These are phyloP conservation scores for Candida vartiovaarae DNA, from an alignment of 805 yeast species.

Conservation along the genomic window DNA sequence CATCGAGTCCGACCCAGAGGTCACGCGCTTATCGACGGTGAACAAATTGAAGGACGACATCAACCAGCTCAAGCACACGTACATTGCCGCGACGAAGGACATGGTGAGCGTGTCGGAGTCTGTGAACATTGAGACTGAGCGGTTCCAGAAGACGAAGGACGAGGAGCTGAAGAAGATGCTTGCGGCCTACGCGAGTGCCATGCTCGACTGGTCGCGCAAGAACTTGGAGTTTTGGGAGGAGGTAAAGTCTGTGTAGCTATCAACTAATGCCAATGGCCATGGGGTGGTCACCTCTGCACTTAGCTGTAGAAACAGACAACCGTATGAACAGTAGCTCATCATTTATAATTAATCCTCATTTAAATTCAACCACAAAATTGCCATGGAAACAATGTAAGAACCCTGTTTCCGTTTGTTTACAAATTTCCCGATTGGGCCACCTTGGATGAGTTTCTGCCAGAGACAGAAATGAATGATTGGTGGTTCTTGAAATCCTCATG, in stretches of 20 bases:
- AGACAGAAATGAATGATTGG: not conserved
- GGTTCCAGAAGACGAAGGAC: slow-evolving; percentile 44
- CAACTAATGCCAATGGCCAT: too few species aligned
- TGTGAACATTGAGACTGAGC: slow-evolving; percentile 31
- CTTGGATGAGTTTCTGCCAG: slow-evolving; percentile 1
- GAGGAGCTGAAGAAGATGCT: slow-evolving; percentile 46
- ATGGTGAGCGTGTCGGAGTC: slow-evolving; percentile 41
- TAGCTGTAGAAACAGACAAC: too few species aligned
- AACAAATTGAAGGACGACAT: slow-evolving; percentile 40
- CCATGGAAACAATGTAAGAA: too few species aligned
- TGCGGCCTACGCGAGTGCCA: slow-evolving; percentile 44
- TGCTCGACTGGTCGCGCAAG: slow-evolving; percentile 60
- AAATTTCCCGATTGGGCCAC: slow-evolving; percentile 13
- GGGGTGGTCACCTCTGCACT: too few species aligned
- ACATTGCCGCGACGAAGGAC: slow-evolving; percentile 46
- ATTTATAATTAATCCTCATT: too few species aligned
- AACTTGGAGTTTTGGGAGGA: slow-evolving; percentile 65
- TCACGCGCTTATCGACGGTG: slow-evolving; percentile 47
- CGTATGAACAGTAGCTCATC: too few species aligned
- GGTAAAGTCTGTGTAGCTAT: slow-evolving; percentile 27
- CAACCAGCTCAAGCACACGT: slow-evolving; percentile 40
- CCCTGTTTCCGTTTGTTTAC: slow-evolving; percentile 19
- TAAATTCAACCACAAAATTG: not conserved
- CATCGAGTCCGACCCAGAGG: slow-evolving; percentile 60
- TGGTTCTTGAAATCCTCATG: too few species aligned